Base-by-base conservation (phyloP, 176 grass and related monocot species). In the Oryza meridionalis region DNA sequence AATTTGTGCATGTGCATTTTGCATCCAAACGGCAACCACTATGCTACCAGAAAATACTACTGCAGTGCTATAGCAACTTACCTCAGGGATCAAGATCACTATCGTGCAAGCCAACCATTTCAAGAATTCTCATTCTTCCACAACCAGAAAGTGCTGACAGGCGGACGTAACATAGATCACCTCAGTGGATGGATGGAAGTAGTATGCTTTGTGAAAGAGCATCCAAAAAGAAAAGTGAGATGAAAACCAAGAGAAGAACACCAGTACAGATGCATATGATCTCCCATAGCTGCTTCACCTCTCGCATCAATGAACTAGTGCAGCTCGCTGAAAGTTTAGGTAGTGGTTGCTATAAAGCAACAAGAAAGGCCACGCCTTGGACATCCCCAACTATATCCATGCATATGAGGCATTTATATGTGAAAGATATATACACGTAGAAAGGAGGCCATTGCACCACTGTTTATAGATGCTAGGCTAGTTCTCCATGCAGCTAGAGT, bases 291-390 rank as follows among this genome's bases (percentile, higher is more conserved):
- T 47, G 61, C 78, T 77, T 86, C 78, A 73, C 68, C 88, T 86
- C 74, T 50, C 1, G n/a, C 69, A 79, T 83, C 83, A 84, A 80
- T 90, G 80, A 79, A 32, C 80, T 75, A 77, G 75, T 64, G 88
- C 79, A 63, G 47, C 24, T 9, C 70, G 75, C 63, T 90, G 80
- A 84, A 90, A 64, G 75, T 86, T 86, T 90, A 83, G 88, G 88
- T 90, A 70, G 74, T 6, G 31, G 22, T 71, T 79, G 49, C 63
- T 67, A 24, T 69, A 61, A 73, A 74, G 27, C 32, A 75, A 40
- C 12, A 86, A 63, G 79, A 86, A 90, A 86, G 84, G 75, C 24
- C 37, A 90, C n/a, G 26, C 47, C 37, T 40, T 46, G 61, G 74
- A 62, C 67, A 63, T 46, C 74, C 78, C 84, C 83, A 86, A 78